These are phyloP conservation scores for Rubroboletus satanas DNA, from an alignment of 768 basidiomycete species.

Conservation along the genomic window DNA sequence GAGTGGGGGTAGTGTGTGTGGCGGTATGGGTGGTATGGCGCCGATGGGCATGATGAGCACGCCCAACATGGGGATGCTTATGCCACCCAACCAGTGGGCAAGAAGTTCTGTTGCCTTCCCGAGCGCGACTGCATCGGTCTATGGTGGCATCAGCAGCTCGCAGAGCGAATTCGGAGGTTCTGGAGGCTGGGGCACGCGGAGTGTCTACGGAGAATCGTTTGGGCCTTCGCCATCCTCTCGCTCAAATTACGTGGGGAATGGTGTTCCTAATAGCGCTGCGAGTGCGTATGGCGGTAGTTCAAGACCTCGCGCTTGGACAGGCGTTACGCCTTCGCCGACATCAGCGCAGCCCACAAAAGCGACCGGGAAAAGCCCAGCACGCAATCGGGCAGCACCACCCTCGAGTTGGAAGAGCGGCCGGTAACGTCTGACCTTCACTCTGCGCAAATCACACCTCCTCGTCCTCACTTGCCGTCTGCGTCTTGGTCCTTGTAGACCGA, in stretches of 20 bases:
- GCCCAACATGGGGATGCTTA: constrained; percentile 37
- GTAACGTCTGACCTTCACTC: neutral
- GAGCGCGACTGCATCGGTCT: constrained; percentile 48
- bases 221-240: constrained; percentile 35
- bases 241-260: neutral
- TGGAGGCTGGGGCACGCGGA: constrained; percentile 51
- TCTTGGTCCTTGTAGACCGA: neutral
- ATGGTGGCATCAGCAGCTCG: constrained; percentile 48
- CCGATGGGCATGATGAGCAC: constrained; percentile 42
- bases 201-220: constrained; percentile 68
- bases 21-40: constrained; percentile 33
- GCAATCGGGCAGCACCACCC: constrained; percentile 45
- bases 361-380: constrained; percentile 19
- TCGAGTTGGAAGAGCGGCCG: constrained; percentile 55
- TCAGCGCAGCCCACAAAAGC: constrained; percentile 4
- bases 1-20: constrained; percentile 46
- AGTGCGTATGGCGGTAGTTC: constrained; percentile 20
- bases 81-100: constrained; percentile 38
- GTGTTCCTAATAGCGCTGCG: constrained; percentile 11
- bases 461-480: neutral
- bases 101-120: constrained; percentile 51
- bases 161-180: constrained; percentile 64
- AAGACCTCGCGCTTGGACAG: constrained; percentile 36
- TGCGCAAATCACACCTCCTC: neutral
- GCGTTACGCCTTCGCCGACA: constrained; percentile 20